Evolutionary conservation across 148 eudicot species (phyloP).

Genomic region (Rhododendron kiyosumense): DNA sequence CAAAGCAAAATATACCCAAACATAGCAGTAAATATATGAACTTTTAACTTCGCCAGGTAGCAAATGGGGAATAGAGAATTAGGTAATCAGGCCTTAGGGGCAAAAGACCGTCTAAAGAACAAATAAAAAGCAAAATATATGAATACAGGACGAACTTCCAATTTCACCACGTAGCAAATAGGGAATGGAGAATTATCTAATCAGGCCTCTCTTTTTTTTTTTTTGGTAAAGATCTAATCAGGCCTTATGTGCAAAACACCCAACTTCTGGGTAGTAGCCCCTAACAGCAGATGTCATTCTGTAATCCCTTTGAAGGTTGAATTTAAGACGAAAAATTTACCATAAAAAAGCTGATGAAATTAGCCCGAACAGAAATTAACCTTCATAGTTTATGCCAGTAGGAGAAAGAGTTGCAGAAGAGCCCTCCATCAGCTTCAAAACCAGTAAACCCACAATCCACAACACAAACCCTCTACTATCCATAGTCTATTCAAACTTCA

Average conservation of each 20-base stretch:
- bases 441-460: constrained; percentile 39
- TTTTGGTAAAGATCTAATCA: background rate
- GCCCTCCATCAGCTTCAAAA: constrained; percentile 41
- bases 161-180: background rate
- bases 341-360: background rate
- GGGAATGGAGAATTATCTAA: background rate
- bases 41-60: background rate
- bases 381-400: constrained; percentile 91
- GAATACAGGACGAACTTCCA: background rate
- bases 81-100: background rate
- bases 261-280: background rate
- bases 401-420: constrained; percentile 80
- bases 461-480: constrained; percentile 22
- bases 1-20: background rate
- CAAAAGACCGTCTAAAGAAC: background rate
- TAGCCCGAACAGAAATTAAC: constrained; percentile 28
- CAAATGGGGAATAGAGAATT: background rate
- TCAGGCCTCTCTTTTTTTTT: background rate
- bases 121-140: too few species aligned
- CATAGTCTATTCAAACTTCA: constrained; percentile 22
- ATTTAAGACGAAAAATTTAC: background rate
- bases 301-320: background rate
- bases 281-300: background rate
- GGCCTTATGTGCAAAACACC: background rate
- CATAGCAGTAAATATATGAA: background rate